Percentiles rank a stretch among this genome's conserved stretches.
Evolutionary conservation across 768 basidiomycete genomes (phyloP).

Genomic region (Neoboletus subvelutipes): DNA sequence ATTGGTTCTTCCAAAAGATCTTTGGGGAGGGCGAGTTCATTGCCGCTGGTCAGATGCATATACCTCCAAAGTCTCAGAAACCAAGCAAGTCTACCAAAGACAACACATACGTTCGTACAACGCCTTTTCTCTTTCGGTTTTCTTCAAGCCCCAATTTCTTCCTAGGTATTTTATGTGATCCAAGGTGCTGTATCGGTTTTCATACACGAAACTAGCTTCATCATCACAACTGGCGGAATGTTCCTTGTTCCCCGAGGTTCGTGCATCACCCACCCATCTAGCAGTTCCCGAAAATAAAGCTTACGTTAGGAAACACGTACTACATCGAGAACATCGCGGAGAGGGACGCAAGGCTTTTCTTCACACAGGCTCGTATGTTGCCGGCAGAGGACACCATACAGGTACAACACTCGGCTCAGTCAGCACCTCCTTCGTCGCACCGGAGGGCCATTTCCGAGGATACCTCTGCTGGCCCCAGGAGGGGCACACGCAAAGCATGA

Average conservation of each 20-base stretch:
- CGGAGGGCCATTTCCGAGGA: slow-evolving; percentile 30
- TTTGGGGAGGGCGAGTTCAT: slow-evolving; percentile 91
- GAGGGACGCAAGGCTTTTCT: slow-evolving; percentile 82
- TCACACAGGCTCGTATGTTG: slow-evolving; percentile 78
- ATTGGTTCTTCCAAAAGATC: slow-evolving; percentile 88
- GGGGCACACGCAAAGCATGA: slow-evolving; percentile 19
- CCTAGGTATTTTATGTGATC: slow-evolving; percentile 74
- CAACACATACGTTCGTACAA: slow-evolving; percentile 78
- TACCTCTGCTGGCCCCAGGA: slow-evolving; percentile 15
- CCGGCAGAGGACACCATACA: slow-evolving; percentile 30
- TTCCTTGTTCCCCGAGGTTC: slow-evolving; percentile 89
- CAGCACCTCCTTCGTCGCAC: slow-evolving; percentile 30
- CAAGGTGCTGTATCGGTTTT: slow-evolving; percentile 87
- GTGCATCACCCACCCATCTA: slow-evolving; percentile 13
- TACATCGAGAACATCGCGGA: slow-evolving; percentile 84
- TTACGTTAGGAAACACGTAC: slow-evolving; percentile 76
- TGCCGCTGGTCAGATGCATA: slow-evolving; percentile 83
- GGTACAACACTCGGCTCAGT: slow-evolving; percentile 27
- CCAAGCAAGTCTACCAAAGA: slow-evolving; percentile 88
- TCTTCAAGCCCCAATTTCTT: neutral
- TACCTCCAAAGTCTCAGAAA: slow-evolving; percentile 80
- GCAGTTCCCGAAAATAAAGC: neutral
- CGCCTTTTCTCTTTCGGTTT: neutral
- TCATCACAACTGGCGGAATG: slow-evolving; percentile 80
- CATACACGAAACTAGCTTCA: slow-evolving; percentile 74